These are phyloP conservation scores for Aspergillus fumigatus DNA, from an alignment of 2,329 filamentous ascomycete genomes.

Conservation along the genomic window DNA sequence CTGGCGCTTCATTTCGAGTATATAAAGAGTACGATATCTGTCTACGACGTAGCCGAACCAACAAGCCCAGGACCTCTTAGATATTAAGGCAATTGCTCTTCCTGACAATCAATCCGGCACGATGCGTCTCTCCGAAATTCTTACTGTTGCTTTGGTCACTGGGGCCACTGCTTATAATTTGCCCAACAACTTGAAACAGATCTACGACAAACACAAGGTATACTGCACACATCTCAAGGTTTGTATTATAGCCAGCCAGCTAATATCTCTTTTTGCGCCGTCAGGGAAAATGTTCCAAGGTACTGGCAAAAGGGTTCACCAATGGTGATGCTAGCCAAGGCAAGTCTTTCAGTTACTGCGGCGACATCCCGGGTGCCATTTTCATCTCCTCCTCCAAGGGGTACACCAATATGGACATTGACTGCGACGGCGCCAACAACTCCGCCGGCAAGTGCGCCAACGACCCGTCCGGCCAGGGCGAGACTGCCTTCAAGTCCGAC, in stretches of 20 bases:
- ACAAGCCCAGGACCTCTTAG: not conserved
- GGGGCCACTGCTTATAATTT: constrained; percentile 10
- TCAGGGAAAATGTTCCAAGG: constrained; percentile 12
- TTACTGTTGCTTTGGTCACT: not conserved
- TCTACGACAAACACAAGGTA: constrained; percentile 19
- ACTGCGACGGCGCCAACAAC: constrained; percentile 52
- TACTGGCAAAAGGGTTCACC: constrained; percentile 16
- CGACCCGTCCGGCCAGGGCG: constrained; percentile 36
- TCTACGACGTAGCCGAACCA: not conserved
- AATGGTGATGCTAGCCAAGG: constrained; percentile 11
- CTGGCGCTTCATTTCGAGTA: not conserved
- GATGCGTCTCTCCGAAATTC: not conserved
- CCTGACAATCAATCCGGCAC: not conserved
- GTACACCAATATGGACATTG: constrained; percentile 55
- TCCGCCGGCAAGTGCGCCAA: constrained; percentile 45
- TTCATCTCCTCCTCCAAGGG: constrained; percentile 43
- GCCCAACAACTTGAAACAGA: constrained; percentile 13
- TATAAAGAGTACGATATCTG: not conserved
- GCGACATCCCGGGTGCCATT: constrained; percentile 45
- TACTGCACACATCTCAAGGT: not conserved
- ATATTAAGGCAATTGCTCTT: not conserved
- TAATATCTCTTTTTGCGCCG: not conserved
- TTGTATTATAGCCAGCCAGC: not conserved
- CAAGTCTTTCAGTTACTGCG: constrained; percentile 40
- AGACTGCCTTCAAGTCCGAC: constrained; percentile 46